Evolutionary conservation across 2,329 filamentous ascomycete species (phyloP), one percentile per base, ranked within the genome.

Genomic region (Lasiodiplodia citricola): DNA sequence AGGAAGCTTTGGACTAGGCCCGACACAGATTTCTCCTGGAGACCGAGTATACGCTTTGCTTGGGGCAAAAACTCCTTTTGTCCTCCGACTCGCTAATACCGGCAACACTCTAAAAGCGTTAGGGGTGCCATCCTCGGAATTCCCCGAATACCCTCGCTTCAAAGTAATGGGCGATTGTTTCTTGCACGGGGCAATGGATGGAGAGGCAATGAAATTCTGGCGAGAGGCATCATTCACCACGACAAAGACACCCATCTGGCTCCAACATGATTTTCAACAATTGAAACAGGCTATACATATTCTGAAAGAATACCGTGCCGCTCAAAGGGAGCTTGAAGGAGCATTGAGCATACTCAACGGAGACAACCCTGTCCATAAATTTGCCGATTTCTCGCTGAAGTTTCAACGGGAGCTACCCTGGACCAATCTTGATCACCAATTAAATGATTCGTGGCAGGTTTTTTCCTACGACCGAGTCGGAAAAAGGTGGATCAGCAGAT

Each of bases 21-120:
- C 71, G 10, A 69, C 68, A 6, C 37, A 60, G 8, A 64, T 67
- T 8, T 1, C 16, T 2, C n/a, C 31, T 5, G 70, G 69, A 0
- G 73, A 74, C 57, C 37, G 60, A 25, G 18, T 74, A 3, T 70
- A 37, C 21, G 41, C 70, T 2, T 51, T 73, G 13, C 44, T 25
- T 16, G 71, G 73, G 4, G 71, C 68, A 4, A 66, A 54, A 21
- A 70, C 70, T 1, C 73, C 70, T 6, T 72, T 72, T 13, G 56
- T 73, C 1, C 50, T 74, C 21, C 60, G 70, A 37, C 31, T 11
- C 44, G 21, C 14, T 13, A 5, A 47, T 44, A 41, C 44, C 21
- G 10, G 68, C 35, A 7, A 58, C 14, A 8, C 3, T 5, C 31
- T 38, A 16, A 14, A 3, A 5, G 2, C 2, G 23, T 16, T 5